Evolutionary conservation across 2,329 filamentous ascomycete species (phyloP), one percentile per base, ranked within the genome.

Genomic region (Aspergillus arachidicola): DNA sequence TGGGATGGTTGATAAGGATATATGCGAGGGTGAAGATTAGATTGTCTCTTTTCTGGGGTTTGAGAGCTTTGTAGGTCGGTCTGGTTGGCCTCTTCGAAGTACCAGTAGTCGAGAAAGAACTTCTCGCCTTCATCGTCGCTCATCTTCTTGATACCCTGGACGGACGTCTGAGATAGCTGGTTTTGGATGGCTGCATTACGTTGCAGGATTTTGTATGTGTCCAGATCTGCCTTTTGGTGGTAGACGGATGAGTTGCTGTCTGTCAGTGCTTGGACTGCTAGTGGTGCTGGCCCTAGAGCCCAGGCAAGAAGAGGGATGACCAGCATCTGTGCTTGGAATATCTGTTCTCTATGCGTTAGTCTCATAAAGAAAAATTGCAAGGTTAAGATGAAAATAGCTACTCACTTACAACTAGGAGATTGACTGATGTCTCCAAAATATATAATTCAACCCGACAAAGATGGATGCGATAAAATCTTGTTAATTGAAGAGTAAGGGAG

Each of bases 81-180:
- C 23, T 66, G 65, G 6, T 53, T 55, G 7, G 66, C 66, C 3
- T 69, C 62, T 11, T 66, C 69, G 59, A 81, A 80, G 21, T 69
- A 58, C 81, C 81, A 83, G 65, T 82, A 83, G 38, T 81, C 73
- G 38, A 78, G 69, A 57, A 78, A 81, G 70, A 83, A 83, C 68
- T 82, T 83, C 67, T 83, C 80, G 12, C 81, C 79, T 51, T 80
- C 76, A 48, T 83, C 79, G 6, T 65, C 67, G 48, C 73, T 79
- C 81, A 83, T 83, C 63, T 83, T 83, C 34, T 73, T 62, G 19
- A 69, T 54, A 11, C 66, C 66, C 7, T 51, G 67, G 28, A 61
- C 66, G 3, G 72, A 61, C 23, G 68, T 69, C 43, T 69, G 63
- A 16, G 70, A 66, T n/a, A 79, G 67, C 43, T 70, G 72, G 7